A percentile compares a stretch with the other conserved stretches of the same genome.
These are phyloP conservation scores for Conidiobolus coronatus DNA, from an alignment of 371 early-diverging fungal genomes.

Conservation along the genomic window DNA sequence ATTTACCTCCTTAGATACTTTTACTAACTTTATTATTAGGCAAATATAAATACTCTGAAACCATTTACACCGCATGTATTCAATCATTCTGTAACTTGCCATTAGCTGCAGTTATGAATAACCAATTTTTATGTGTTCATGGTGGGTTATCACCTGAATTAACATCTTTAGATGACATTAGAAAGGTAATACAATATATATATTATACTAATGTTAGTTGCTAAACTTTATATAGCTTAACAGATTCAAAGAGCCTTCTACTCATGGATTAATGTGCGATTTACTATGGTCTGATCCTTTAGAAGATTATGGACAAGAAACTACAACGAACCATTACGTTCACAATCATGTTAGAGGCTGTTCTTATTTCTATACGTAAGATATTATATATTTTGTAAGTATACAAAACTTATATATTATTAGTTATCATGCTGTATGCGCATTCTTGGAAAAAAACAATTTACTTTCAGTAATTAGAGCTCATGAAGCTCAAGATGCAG, in stretches of 20 bases:
- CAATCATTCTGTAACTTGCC: slow-evolving; percentile 91
- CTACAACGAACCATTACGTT: slow-evolving; percentile 48
- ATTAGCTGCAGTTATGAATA: slow-evolving; percentile 88
- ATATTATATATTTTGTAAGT: neutral
- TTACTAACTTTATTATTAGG: slow-evolving; percentile 18
- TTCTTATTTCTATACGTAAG: slow-evolving; percentile 72
- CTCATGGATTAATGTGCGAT: slow-evolving; percentile 90
- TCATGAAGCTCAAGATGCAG: slow-evolving; percentile 96
- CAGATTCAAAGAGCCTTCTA: slow-evolving; percentile 89
- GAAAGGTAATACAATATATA: slow-evolving; percentile 19
- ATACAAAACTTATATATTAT: neutral
- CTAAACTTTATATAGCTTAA: slow-evolving; percentile 28
- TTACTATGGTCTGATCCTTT: slow-evolving; percentile 95
- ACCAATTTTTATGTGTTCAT: slow-evolving; percentile 94
- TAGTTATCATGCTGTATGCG: slow-evolving; percentile 71
- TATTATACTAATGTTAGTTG: neutral
- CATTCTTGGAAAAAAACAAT: slow-evolving; percentile 82
- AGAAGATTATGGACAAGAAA: slow-evolving; percentile 86
- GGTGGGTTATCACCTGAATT: slow-evolving; percentile 95
- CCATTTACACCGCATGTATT: slow-evolving; percentile 74
- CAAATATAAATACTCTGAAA: slow-evolving; percentile 83
- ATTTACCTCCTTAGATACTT: slow-evolving; percentile 5
- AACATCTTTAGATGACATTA: slow-evolving; percentile 64
- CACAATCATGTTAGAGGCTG: slow-evolving; percentile 88
- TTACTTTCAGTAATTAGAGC: slow-evolving; percentile 85